A percentile compares a stretch with the other conserved stretches of the same genome.
phyloP scores from a whole-genome alignment of 2,329 filamentous ascomycete species.

The Talaromyces sp. region DNA sequence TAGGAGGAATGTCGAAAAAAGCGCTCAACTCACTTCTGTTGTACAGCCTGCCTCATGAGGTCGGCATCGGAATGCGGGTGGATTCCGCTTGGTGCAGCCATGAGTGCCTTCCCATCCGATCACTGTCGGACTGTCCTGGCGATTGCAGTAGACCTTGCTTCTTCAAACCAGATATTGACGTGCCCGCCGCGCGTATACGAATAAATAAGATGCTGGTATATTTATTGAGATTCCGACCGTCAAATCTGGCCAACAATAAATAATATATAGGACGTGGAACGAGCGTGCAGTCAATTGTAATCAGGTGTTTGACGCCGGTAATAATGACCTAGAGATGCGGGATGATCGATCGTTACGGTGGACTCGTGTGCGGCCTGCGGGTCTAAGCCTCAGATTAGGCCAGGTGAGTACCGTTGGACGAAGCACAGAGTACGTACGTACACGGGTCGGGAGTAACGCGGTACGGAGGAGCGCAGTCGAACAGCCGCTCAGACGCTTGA shows the following conservation, averaged over 20 bases:
- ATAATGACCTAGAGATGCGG: conserved; percentile 40
- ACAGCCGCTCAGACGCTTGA: neutral
- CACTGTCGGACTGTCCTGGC: conserved; percentile 14
- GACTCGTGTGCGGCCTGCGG: conserved; percentile 12
- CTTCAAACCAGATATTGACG: neutral
- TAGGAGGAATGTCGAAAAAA: conserved; percentile 11
- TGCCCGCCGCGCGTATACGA: neutral
- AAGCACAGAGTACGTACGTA: neutral
- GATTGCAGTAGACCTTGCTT: neutral
- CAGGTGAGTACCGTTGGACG: conserved; percentile 12
- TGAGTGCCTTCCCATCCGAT: conserved; percentile 39
- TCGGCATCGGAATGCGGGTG: conserved; percentile 54
- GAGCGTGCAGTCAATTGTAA: neutral
- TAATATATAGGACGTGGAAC: neutral
- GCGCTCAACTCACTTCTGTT: conserved; percentile 53
- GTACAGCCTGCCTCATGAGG: conserved; percentile 56
- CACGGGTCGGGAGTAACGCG: conserved; percentile 1
- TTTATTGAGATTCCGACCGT: neutral
- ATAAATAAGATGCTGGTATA: conserved; percentile 2
- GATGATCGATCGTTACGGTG: conserved; percentile 22
- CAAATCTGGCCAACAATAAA: neutral
- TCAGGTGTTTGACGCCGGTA: conserved; percentile 19
- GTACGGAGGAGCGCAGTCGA: neutral
- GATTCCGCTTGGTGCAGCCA: conserved; percentile 47
- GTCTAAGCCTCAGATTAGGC: conserved; percentile 17